These are phyloP conservation scores for Penicillium sp. DNA, from an alignment of 2,329 filamentous ascomycete species.

Conservation along the genomic window DNA sequence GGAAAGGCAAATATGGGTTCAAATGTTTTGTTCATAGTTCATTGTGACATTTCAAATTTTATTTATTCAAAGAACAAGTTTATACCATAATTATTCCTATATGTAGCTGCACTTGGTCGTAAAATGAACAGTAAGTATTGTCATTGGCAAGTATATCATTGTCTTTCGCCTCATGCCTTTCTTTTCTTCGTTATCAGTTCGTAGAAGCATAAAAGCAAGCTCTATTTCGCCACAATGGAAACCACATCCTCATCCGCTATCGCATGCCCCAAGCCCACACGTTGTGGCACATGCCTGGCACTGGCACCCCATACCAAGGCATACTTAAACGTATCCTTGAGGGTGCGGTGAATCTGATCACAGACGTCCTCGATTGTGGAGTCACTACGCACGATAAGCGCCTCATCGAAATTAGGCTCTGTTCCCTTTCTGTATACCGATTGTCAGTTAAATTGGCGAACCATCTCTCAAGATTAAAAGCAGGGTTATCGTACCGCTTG, in stretches of 20 bases:
- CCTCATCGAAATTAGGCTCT: slow-evolving; percentile 86
- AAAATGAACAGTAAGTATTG: neutral
- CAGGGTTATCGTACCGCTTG: slow-evolving; percentile 56
- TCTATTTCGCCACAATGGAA: slow-evolving; percentile 58
- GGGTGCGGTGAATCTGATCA: slow-evolving; percentile 85
- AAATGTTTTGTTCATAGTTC: slow-evolving; percentile 18
- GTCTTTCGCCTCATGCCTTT: neutral
- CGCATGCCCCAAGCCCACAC: slow-evolving; percentile 79
- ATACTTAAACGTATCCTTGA: slow-evolving; percentile 99
- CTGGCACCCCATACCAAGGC: slow-evolving; percentile 97
- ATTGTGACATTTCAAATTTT: slow-evolving; percentile 10
- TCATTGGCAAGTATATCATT: slow-evolving; percentile 1
- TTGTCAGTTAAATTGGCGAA: neutral
- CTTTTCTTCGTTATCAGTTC: neutral
- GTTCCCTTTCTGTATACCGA: slow-evolving; percentile 67
- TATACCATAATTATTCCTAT: neutral
- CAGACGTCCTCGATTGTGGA: slow-evolving; percentile 96
- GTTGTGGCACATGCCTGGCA: slow-evolving; percentile 89
- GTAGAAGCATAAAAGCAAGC: neutral
- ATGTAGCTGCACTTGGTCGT: neutral
- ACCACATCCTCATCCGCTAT: slow-evolving; percentile 72
- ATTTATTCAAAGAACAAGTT: neutral
- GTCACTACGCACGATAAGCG: slow-evolving; percentile 84
- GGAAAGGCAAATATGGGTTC: slow-evolving; percentile 3
- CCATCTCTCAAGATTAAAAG: neutral